A percentile compares a stretch with the other conserved stretches of the same genome.
Conservation (phyloP, 177 flowering plant species). For the Vitis hybrid region DNA sequence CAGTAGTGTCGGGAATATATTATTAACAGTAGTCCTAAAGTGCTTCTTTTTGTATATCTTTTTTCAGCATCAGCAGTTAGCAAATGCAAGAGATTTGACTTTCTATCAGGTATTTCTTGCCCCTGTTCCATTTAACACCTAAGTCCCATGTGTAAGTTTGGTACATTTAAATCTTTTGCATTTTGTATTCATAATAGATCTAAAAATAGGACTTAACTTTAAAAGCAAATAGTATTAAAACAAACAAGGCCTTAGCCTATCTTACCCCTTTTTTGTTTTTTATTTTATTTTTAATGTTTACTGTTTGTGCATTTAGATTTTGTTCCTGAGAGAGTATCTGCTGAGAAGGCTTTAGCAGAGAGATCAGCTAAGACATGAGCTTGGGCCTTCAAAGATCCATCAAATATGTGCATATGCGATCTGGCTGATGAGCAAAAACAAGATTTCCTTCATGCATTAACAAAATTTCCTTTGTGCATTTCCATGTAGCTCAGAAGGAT, state of each 20-base stretch:
- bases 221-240: too few species aligned
- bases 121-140: neutral
- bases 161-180: too few species aligned
- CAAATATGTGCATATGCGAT: too few species aligned
- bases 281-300: neutral
- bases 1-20: neutral
- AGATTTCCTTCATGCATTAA: too few species aligned
- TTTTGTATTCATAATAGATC: too few species aligned
- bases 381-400: neutral
- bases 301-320: slow-evolving; percentile 37
- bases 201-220: too few species aligned
- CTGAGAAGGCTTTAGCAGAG: slow-evolving; percentile 61
- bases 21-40: neutral
- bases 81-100: slow-evolving; percentile 57
- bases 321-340: slow-evolving; percentile 69
- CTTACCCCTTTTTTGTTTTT: neutral
- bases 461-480: too few species aligned
- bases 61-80: slow-evolving; percentile 65
- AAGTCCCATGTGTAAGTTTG: neutral
- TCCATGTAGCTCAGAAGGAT: too few species aligned
- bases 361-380: slow-evolving; percentile 16
- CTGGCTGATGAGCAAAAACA: too few species aligned
- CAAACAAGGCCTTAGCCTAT: too few species aligned
- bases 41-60: slow-evolving; percentile 8
- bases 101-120: slow-evolving; percentile 57